phyloP scores from a whole-genome alignment of 148 eudicot species.

The Amaranthus cruentus region DNA sequence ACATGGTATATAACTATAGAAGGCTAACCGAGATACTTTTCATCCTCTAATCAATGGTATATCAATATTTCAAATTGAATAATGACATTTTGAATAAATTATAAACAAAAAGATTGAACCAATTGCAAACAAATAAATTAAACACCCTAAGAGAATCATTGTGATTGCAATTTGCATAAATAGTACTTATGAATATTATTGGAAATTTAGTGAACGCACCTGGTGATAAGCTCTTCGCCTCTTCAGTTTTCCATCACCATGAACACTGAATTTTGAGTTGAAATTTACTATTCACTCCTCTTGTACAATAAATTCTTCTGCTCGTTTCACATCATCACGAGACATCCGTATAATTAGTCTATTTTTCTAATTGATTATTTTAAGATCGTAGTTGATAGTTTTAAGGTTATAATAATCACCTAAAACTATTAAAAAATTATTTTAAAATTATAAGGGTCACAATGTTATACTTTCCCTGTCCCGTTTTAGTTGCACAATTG shows the following conservation, averaged over 20 bases:
- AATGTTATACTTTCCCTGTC: too few relatives aligned
- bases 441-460: too few relatives aligned
- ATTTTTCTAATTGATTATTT: too few relatives aligned
- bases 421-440: too few relatives aligned
- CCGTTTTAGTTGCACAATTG: too few relatives aligned
- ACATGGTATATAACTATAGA: conserved; percentile 13
- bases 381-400: too few relatives aligned
- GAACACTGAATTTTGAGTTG: background rate
- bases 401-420: too few relatives aligned
- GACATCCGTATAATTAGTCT: too few relatives aligned
- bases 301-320: too few relatives aligned
- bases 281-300: background rate
- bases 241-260: background rate
- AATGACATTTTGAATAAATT: conserved; percentile 9
- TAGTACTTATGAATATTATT: background rate
- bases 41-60: conserved; percentile 4
- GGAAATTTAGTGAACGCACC: conserved; percentile 4
- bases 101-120: background rate
- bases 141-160: background rate
- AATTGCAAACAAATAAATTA: background rate
- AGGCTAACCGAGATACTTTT: conserved; percentile 11
- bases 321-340: too few relatives aligned
- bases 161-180: background rate
- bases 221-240: background rate
- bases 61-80: conserved; percentile 4